phyloP scores from a whole-genome alignment of 1,284 basidiomycete genomes.

The Exobasidium cylindrosporum region DNA sequence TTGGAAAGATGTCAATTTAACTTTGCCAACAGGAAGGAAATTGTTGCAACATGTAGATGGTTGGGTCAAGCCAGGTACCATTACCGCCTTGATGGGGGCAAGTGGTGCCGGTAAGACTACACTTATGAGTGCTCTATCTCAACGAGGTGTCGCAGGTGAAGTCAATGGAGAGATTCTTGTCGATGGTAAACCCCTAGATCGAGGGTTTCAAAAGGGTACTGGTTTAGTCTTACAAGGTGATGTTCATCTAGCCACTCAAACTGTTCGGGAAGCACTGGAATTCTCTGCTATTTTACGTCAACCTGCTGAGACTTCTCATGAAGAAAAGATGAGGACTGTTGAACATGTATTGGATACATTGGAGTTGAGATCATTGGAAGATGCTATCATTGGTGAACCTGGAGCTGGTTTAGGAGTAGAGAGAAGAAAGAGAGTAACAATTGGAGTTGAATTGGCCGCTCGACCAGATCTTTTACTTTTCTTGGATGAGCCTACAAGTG shows the following conservation, averaged over 20 bases:
- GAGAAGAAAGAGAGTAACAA: conserved; percentile 41
- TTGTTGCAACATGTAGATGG: conserved; percentile 27
- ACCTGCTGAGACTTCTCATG: conserved; percentile 29
- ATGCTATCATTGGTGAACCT: conserved; percentile 41
- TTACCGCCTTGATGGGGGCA: conserved; percentile 24
- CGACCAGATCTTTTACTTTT: conserved; percentile 46
- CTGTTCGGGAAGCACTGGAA: conserved; percentile 43
- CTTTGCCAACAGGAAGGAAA: conserved; percentile 20
- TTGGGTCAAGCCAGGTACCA: conserved; percentile 20
- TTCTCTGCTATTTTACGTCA: conserved; percentile 45
- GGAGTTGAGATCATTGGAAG: conserved; percentile 33
- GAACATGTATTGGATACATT: conserved; percentile 36
- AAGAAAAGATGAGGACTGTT: conserved; percentile 35
- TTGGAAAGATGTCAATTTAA: conserved; percentile 23
- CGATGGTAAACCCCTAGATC: conserved; percentile 22
- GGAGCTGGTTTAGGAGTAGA: conserved; percentile 44
- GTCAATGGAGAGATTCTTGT: conserved; percentile 22
- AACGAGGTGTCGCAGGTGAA: conserved; percentile 19
- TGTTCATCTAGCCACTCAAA: conserved; percentile 37
- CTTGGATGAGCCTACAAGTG: conserved; percentile 49
- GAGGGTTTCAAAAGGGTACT: conserved; percentile 22
- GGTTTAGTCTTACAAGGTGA: conserved; percentile 30
- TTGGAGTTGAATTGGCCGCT: conserved; percentile 46
- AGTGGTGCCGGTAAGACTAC: conserved; percentile 27
- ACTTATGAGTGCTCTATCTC: conserved; percentile 21